Percentiles rank a stretch among this genome's conserved stretches.
Conservation (phyloP, 106 monocot species). For the Dendrobium nobile region DNA sequence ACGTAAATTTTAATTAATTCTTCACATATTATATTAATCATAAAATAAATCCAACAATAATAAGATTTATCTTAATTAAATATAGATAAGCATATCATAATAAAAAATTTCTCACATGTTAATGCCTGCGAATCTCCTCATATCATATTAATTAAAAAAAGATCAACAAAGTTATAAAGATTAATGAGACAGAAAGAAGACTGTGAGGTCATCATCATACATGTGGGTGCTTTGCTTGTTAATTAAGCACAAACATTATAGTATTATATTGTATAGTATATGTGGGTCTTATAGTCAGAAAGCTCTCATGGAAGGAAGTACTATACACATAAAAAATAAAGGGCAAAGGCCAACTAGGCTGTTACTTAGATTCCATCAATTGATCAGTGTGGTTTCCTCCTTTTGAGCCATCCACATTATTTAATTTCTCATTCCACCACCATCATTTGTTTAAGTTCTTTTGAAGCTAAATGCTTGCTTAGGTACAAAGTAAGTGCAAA, state of each 20-base stretch:
- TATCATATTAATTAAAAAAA: neutral
- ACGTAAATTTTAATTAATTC: too few species aligned
- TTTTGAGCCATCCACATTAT: neutral
- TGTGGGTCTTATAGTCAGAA: neutral
- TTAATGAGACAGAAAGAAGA: neutral
- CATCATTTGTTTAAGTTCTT: neutral
- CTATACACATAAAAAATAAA: neutral
- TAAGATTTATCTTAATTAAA: too few species aligned
- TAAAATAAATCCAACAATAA: too few species aligned
- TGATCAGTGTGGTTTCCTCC: neutral
- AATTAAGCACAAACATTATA: neutral
- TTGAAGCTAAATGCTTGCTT: neutral
- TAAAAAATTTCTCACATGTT: too few species aligned
- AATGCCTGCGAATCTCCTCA: neutral
- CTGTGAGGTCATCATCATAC: neutral
- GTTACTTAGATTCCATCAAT: neutral
- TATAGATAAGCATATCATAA: too few species aligned
- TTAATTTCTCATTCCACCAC: neutral
- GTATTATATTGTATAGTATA: neutral
- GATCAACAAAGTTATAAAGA: neutral
- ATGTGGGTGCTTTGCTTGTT: neutral
- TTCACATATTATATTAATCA: too few species aligned
- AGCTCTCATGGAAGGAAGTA: too few species aligned
- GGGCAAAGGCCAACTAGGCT: neutral
- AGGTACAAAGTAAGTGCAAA: slow-evolving; percentile 1